Percentiles rank a stretch among this genome's conserved stretches.
These are phyloP conservation scores for Cardamine chenopodiifolia DNA, from an alignment of 345 rosid species.

Conservation along the genomic window DNA sequence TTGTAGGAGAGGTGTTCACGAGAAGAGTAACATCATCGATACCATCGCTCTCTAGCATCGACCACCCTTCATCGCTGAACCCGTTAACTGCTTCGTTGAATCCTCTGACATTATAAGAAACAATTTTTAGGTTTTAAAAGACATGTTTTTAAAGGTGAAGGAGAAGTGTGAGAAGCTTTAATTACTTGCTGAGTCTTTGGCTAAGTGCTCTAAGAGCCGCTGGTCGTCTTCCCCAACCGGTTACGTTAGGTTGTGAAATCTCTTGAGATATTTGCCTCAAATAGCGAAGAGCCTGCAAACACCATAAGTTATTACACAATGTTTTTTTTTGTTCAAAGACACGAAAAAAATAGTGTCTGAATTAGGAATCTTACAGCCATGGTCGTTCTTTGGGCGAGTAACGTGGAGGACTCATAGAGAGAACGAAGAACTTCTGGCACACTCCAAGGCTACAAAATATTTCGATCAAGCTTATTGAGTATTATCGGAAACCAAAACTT, in stretches of 20 bases:
- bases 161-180: slow-evolving; percentile 4
- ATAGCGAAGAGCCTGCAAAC: slow-evolving; percentile 81
- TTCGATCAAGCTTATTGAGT: neutral
- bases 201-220: slow-evolving; percentile 87
- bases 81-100: slow-evolving; percentile 97
- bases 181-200: slow-evolving; percentile 85
- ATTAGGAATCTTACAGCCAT: slow-evolving; percentile 68
- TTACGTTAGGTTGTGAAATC: slow-evolving; percentile 81
- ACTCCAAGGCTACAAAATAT: slow-evolving; percentile 75
- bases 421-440: slow-evolving; percentile 98
- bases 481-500: slow-evolving; percentile 7
- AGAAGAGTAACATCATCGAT: slow-evolving; percentile 91
- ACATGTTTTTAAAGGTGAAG: neutral
- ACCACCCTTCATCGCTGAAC: slow-evolving; percentile 93
- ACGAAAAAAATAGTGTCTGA: neutral
- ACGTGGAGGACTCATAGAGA: slow-evolving; percentile 86
- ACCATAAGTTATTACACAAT: neutral
- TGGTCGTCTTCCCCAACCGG: slow-evolving; percentile 92
- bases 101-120: slow-evolving; percentile 57
- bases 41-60: slow-evolving; percentile 90
- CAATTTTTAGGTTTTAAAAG: slow-evolving; percentile 1
- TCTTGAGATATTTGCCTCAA: slow-evolving; percentile 93
- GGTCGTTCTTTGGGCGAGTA: slow-evolving; percentile 93
- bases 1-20: slow-evolving; percentile 83
- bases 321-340: neutral